Conservation (phyloP, 2,329 filamentous ascomycete species). For the Paracoccidioides lutzii region DNA sequence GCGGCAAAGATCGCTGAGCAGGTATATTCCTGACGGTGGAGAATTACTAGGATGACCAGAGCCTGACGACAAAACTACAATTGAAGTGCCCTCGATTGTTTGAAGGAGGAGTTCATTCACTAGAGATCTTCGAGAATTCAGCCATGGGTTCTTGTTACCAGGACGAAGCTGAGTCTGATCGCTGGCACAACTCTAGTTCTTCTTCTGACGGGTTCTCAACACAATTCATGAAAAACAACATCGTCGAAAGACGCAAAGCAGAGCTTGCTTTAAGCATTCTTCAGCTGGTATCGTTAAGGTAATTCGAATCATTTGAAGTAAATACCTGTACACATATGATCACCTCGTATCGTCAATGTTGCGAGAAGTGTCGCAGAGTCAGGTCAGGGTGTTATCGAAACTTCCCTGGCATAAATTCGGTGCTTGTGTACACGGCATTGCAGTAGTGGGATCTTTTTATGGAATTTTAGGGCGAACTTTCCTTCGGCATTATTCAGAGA, state of each 20-base stretch:
- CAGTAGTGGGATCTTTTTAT: background rate
- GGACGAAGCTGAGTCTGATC: too few relatives aligned
- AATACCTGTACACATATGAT: background rate
- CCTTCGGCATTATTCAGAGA: background rate
- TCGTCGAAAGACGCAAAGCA: background rate
- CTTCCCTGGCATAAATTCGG: background rate
- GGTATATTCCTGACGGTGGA: too few relatives aligned
- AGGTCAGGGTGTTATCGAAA: background rate
- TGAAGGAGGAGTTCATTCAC: too few relatives aligned
- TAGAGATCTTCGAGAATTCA: too few relatives aligned
- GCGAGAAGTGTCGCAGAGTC: background rate
- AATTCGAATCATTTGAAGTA: background rate
- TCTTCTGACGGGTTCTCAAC: background rate
- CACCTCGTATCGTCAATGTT: background rate
- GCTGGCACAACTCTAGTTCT: too few relatives aligned
- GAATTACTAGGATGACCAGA: too few relatives aligned
- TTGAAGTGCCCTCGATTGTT: too few relatives aligned
- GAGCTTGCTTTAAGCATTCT: background rate
- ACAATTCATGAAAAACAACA: background rate
- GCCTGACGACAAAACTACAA: too few relatives aligned
- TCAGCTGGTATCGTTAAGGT: background rate
- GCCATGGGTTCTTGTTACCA: too few relatives aligned
- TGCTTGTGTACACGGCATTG: background rate
- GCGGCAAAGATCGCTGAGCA: too few relatives aligned
- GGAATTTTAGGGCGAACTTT: background rate